Evolutionary conservation across 2,329 filamentous ascomycete species (phyloP), one percentile per base, ranked within the genome.

Genomic region (Calonectria henricotiae): DNA sequence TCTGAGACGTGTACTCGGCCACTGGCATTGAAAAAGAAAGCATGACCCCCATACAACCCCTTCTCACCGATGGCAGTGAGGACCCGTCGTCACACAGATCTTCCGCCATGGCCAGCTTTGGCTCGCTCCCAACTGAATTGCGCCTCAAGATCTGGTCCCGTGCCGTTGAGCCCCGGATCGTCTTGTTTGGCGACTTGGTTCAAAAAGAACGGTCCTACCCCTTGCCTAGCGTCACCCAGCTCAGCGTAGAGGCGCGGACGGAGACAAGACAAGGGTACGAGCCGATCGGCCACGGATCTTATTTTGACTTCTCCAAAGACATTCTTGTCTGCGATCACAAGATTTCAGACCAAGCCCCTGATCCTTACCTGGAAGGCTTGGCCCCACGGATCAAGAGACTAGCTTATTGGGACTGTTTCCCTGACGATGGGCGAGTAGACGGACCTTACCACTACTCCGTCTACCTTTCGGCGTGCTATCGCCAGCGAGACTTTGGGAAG

Each of bases 331-430:
- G 82, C 71, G 82, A 83, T 70, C 76, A 80, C 67, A 80, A 75
- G 67, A 80, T 83, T 62, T 77, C 79, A 20, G 80, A 83, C 37
- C 76, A 80, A 64, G 77, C 73, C 30, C 73, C 76, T 44, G 78
- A 81, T 41, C 73, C 77, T 46, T 78, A 78, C 20, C 74, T 83
- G 25, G 81, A 83, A 51, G 71, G 77, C 15, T 73, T 83, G 37
- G 81, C 80, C 1, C 78, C 79, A 20, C 76, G 76, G 30, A 77
- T 83, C 65, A 78, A 79, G 68, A 78, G 80, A 46, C 73, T 83
- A 37, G 82, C 80, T 12, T 83, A 82, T 55, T 83, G 82, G 82
- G 82, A 83, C 71, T 83, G 82, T 70, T 81, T 82, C 66, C 82
- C 81, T 1, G 82, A 83, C 67, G 82, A 83, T 49, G 79, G 78